Evolutionary conservation across 768 basidiomycete species (phyloP).

Genomic region (Suillus bovinus): DNA sequence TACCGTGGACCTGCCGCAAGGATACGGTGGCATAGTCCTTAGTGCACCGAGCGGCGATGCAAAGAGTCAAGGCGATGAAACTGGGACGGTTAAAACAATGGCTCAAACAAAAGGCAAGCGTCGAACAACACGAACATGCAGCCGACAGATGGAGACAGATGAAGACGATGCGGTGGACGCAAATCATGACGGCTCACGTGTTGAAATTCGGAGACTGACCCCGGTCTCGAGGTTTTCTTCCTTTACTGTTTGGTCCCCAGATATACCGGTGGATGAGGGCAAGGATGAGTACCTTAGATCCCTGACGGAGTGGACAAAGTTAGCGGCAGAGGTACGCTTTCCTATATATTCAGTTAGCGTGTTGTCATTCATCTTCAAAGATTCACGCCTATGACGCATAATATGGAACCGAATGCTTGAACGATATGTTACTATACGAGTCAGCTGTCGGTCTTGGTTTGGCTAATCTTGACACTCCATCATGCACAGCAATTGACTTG

Average conservation of each 20-base stretch:
- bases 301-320: conserved; percentile 67
- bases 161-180: conserved; percentile 29
- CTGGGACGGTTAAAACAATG: conserved; percentile 7
- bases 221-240: conserved; percentile 60
- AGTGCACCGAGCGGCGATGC: conserved; percentile 24
- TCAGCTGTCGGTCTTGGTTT: neutral
- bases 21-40: conserved; percentile 70
- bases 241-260: conserved; percentile 76
- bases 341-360: neutral
- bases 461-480: neutral
- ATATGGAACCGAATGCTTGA: neutral
- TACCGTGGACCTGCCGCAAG: conserved; percentile 57
- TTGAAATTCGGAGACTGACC: conserved; percentile 36
- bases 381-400: neutral
- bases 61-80: conserved; percentile 19
- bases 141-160: conserved; percentile 28
- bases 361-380: neutral
- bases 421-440: neutral
- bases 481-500: neutral
- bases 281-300: conserved; percentile 72
- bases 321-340: conserved; percentile 59
- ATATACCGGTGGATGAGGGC: conserved; percentile 66
- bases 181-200: conserved; percentile 19
- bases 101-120: conserved; percentile 16
- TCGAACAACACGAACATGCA: conserved; percentile 17